Evolutionary conservation across 805 yeast genomes (phyloP), one percentile per base, ranked within the genome.

Genomic region (Pichia cabralensis): DNA sequence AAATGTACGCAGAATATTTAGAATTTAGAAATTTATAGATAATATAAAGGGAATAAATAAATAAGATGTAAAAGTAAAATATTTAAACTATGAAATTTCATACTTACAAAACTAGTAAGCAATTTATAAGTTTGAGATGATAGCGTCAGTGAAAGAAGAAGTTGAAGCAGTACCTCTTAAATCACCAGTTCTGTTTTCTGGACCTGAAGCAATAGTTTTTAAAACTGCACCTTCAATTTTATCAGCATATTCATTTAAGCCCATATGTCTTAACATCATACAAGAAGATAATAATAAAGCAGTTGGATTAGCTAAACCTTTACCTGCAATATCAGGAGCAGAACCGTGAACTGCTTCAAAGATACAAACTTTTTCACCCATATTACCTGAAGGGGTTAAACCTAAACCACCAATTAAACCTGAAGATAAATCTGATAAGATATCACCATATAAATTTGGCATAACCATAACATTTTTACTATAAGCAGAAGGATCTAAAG

Each of bases 311-410:
- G 98, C 98, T 61, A 84, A 76, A 60, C 95, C 94, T 74, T 92
- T 85, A 58, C 98, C 98, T 44, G 97, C 97, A 56, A 92, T 92
- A 63, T 92, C 98, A 52, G 98, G 98, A 45, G 98, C 98, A 39
- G 97, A 88, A 62, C 98, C 98, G 64, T 92, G 98, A 56, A 92
- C 98, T 46, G 98, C 98, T 76, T 92, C 98, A 62, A 92, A 92
- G 60, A 92, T 89, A 38, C 96, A 85, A 45, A 89, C 95, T 61
- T 83, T 80, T 72, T 85, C 84, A 71, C 98, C 98, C 88, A 92
- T 92, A 77, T 92, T 92, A 62, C 96, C 98, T 41, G 96, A 85
- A 48, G 98, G 98, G 43, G 98, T 92, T 62, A 92, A 76, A 67
- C 98, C 98, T 56, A 89, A 76, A 59, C 98, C 97, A 61, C 98